phyloP scores from a whole-genome alignment of 2,329 filamentous ascomycete species.

The Cucurbitaria berberidis region DNA sequence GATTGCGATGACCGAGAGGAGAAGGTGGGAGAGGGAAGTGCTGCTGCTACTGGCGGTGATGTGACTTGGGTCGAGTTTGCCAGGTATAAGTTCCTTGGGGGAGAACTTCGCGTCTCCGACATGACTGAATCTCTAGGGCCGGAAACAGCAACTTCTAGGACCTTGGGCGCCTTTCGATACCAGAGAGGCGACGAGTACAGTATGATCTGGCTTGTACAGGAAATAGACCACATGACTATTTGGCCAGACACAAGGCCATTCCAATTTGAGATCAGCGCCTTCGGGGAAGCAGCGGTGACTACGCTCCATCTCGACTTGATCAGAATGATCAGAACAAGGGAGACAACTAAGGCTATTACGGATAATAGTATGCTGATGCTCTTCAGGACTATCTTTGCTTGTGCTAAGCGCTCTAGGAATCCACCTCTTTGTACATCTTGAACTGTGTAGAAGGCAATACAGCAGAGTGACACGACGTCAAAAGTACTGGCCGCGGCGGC shows the following conservation, averaged over 20 bases:
- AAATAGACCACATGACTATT: constrained; percentile 43
- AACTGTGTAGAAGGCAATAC: constrained; percentile 35
- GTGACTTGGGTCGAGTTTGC: constrained; percentile 31
- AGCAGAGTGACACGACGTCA: constrained; percentile 37
- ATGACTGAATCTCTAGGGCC: constrained; percentile 45
- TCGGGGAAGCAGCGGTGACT: constrained; percentile 17
- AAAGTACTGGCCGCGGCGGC: constrained; percentile 42
- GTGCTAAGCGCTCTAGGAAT: constrained; percentile 24
- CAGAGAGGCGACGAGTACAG: constrained; percentile 40
- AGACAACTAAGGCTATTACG: constrained; percentile 30
- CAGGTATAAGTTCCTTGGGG: constrained; percentile 33
- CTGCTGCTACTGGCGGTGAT: constrained; percentile 34
- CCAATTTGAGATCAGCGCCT: constrained; percentile 28
- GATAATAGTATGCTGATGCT: constrained; percentile 32
- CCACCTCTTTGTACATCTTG: constrained; percentile 40
- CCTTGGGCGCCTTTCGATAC: constrained; percentile 24
- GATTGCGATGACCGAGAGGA: constrained; percentile 45
- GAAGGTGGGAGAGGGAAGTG: constrained; percentile 46
- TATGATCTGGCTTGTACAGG: constrained; percentile 37
- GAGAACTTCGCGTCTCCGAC: constrained; percentile 39
- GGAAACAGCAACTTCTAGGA: constrained; percentile 27
- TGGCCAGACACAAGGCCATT: constrained; percentile 41
- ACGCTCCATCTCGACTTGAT: constrained; percentile 33
- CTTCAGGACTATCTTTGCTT: constrained; percentile 25
- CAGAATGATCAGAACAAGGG: constrained; percentile 34